Conservation (phyloP, 2,329 filamentous ascomycete genomes). For the Neofusicoccum umdonicola region DNA sequence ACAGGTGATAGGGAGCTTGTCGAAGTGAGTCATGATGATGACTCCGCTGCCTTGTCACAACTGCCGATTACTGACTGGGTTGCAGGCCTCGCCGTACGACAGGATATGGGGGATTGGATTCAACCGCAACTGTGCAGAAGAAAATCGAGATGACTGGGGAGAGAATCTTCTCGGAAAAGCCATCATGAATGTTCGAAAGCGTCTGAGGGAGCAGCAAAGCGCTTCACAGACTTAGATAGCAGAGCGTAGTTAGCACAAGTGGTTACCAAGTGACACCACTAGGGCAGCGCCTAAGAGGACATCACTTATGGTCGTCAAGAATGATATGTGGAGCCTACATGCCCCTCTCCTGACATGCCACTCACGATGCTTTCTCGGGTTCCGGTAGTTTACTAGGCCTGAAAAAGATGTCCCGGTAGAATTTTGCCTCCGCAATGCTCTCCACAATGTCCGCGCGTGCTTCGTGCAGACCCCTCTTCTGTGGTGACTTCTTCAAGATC, state of each 20-base stretch:
- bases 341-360: neutral
- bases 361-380: neutral
- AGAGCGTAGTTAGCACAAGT: too few relatives aligned
- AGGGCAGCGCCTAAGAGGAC: too few relatives aligned
- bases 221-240: neutral
- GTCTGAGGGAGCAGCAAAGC: constrained; percentile 38
- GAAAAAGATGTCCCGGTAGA: constrained; percentile 74
- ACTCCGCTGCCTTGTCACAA: neutral
- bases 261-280: too few relatives aligned
- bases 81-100: constrained; percentile 42
- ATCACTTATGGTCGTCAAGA: too few relatives aligned
- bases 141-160: constrained; percentile 56
- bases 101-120: constrained; percentile 67
- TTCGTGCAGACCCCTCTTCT: constrained; percentile 75
- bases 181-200: constrained; percentile 57
- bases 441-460: constrained; percentile 89
- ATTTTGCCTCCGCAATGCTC: constrained; percentile 88
- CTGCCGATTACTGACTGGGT: neutral
- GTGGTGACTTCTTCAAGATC: constrained; percentile 61
- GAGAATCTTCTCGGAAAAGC: constrained; percentile 63
- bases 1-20: constrained; percentile 62
- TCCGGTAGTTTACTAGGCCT: constrained; percentile 10
- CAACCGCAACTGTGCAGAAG: constrained; percentile 48
- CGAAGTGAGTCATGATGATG: constrained; percentile 49
- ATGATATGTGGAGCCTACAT: too few relatives aligned